Evolutionary conservation across 352 stramenopile species (phyloP), one percentile per base, ranked within the genome.

Genomic region (Thalassiosira mediterranea): DNA sequence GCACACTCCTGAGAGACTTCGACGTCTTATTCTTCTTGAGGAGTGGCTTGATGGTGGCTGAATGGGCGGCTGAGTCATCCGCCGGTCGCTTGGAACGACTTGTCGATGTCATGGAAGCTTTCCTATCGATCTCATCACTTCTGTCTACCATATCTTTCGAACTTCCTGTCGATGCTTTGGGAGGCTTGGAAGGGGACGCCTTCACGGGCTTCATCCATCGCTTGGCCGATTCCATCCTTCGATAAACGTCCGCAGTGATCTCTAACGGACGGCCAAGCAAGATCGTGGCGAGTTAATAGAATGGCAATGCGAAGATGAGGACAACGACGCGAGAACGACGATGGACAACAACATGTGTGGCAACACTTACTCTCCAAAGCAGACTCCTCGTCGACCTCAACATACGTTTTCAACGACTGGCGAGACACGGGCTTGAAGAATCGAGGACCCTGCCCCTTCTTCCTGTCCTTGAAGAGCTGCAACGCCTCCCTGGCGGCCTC

Each of bases 281-380:
- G 7, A 19, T 42, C n/a, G n/a, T 10, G 44, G n/a, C 15, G 15
- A 59, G 21, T 38, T 1, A 34, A 25, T 46, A 42, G 11, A 19
- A 60, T 31, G 40, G 26, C 1, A 21, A 28, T 10, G 11, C 34
- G 21, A 37, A 17, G 5, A 25, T 34, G 47, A 26, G 17, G n/a
- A 11, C 15, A 28, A 7, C 47, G 17, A 32, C 13, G 17, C 2
- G 7, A 29, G n/a, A 38, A 38, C 8, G 40, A 48, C 17, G 23
- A 48, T 52, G 7, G 32, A 15, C 3, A 4, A 42, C 26, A 42
- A 44, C 5, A 59, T 59, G 26, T 59, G 26, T 44, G 10, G 21
- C 34, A 23, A 56, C 38, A 58, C 63, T 73, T 19, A 73, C 63
- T 73, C 26, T 65, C 38, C 37, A 73, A 57, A 21, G 63, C 63